These are phyloP conservation scores for Candida sphagnicola DNA, from an alignment of 805 yeast species.

Conservation along the genomic window DNA sequence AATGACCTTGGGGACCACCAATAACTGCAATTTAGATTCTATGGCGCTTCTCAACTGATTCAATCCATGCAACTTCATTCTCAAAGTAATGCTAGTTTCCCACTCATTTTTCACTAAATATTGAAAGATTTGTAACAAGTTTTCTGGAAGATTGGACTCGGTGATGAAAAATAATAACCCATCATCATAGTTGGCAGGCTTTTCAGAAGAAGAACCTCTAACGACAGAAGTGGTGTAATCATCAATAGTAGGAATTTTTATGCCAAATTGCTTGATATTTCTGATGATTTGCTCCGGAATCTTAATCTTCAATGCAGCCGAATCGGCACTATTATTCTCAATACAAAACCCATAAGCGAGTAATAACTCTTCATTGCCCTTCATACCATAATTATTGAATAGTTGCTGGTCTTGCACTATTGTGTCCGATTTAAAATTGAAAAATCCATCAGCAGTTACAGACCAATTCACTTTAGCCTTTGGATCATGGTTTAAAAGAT, in stretches of 20 bases:
- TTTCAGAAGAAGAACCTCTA: constrained; percentile 4
- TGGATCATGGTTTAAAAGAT: constrained; percentile 71
- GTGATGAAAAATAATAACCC: constrained; percentile 41
- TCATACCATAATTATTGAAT: constrained; percentile 82
- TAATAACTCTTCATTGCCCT: constrained; percentile 78
- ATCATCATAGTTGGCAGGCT: constrained; percentile 16
- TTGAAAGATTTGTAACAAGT: constrained; percentile 51
- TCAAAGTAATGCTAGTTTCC: constrained; percentile 44
- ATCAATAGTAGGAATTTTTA: constrained; percentile 30
- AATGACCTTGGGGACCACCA: constrained; percentile 11
- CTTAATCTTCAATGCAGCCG: constrained; percentile 56
- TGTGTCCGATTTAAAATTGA: constrained; percentile 42
- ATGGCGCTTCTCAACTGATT: constrained; percentile 50
- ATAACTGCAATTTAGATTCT: constrained; percentile 35
- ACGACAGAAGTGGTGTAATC: constrained; percentile 39
- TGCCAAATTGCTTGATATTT: constrained; percentile 31
- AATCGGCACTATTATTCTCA: constrained; percentile 54
- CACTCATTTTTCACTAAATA: constrained; percentile 46
- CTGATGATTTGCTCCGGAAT: constrained; percentile 35
- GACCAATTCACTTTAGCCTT: constrained; percentile 64
- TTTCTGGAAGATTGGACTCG: constrained; percentile 32
- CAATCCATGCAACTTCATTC: constrained; percentile 61
- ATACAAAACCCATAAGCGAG: constrained; percentile 79
- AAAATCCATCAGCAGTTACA: constrained; percentile 16
- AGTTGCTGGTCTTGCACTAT: constrained; percentile 44